phyloP scores from a whole-genome alignment of 2,329 filamentous ascomycete species.

The Aspergillus ochraceus region DNA sequence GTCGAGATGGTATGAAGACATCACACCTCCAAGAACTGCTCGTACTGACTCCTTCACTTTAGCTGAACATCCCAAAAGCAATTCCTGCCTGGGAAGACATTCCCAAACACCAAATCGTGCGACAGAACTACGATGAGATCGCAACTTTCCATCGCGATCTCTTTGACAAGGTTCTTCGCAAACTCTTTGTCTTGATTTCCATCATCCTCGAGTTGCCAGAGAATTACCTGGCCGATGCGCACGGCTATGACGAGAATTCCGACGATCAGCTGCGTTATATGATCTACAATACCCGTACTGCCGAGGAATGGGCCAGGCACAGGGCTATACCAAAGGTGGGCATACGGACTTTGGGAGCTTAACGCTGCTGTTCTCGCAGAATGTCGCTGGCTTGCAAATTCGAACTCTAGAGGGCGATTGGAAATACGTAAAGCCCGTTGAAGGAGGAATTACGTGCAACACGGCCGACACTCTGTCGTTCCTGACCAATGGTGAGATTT shows the following conservation, averaged over 20 bases:
- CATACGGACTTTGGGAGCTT: constrained; percentile 61
- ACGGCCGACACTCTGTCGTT: constrained; percentile 51
- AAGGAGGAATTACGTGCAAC: constrained; percentile 54
- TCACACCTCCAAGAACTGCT: no score
- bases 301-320: constrained; percentile 48
- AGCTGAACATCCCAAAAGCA: constrained; percentile 12
- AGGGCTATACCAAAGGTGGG: constrained; percentile 47
- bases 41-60: neutral
- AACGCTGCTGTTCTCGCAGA: constrained; percentile 59
- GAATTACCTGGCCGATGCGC: constrained; percentile 55
- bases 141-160: constrained; percentile 54
- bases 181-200: constrained; percentile 59
- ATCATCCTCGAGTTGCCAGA: constrained; percentile 61
- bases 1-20: constrained; percentile 29
- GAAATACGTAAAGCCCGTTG: constrained; percentile 53
- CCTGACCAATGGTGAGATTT: constrained; percentile 47
- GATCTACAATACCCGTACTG: constrained; percentile 54
- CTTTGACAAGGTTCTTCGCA: constrained; percentile 56
- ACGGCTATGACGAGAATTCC: constrained; percentile 57
- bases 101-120: constrained; percentile 42
- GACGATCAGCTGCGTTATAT: constrained; percentile 64
- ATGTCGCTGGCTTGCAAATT: constrained; percentile 58
- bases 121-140: constrained; percentile 55
- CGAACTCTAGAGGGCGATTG: constrained; percentile 47
- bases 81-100: constrained; percentile 19